Conservation (phyloP, 2,329 filamentous ascomycete genomes). For the Cordyceps farinosa region DNA sequence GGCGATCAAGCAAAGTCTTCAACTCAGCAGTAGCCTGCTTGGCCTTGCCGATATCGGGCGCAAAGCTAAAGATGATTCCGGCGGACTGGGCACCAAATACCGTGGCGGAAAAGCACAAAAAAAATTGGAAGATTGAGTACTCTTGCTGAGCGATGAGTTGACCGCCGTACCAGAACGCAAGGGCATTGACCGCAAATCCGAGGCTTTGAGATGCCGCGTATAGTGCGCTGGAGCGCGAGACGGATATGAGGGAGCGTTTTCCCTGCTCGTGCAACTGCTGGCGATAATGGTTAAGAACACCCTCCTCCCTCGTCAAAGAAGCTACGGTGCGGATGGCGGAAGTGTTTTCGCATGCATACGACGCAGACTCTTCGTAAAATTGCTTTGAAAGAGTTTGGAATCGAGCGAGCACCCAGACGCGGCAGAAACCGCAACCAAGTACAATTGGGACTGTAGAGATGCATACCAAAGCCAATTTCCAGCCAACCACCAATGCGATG, state of each 20-base stretch:
- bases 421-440: not conserved
- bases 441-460: conserved; percentile 28
- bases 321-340: conserved; percentile 55
- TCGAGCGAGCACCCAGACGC: not conserved
- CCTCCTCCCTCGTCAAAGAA: conserved; percentile 54
- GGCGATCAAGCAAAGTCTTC: not conserved
- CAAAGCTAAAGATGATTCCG: conserved; percentile 13
- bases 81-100: not conserved
- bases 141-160: conserved; percentile 18
- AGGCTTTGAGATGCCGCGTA: conserved; percentile 29
- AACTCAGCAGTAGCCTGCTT: not conserved
- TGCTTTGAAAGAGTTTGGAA: too few species aligned
- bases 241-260: conserved; percentile 26
- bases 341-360: conserved; percentile 42
- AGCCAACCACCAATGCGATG: conserved; percentile 20
- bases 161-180: conserved; percentile 49
- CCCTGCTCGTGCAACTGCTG: conserved; percentile 29
- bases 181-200: conserved; percentile 36
- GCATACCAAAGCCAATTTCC: conserved; percentile 29
- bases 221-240: conserved; percentile 24
- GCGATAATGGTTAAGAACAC: conserved; percentile 40
- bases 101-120: conserved; percentile 48
- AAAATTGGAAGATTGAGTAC: conserved; percentile 43
- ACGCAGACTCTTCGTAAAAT: not conserved
- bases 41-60: not conserved